Conservation (phyloP, 2,329 filamentous ascomycete species). For the Epichloe sibirici region DNA sequence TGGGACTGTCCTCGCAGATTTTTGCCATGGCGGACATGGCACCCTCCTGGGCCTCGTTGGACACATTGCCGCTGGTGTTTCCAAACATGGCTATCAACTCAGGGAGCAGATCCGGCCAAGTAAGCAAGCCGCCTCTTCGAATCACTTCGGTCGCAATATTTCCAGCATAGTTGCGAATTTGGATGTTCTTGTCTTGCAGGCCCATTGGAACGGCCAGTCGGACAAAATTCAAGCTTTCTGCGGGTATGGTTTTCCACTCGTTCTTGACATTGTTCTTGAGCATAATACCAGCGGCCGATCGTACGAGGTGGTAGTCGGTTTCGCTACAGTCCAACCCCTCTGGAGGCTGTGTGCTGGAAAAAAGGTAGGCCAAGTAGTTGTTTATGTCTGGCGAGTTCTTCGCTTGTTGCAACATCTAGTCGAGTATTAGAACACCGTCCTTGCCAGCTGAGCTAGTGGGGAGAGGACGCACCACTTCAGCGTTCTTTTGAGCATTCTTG, state of each 20-base stretch:
- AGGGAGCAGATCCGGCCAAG: constrained; percentile 82
- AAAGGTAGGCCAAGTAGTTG: constrained; percentile 90
- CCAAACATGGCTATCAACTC: constrained; percentile 68
- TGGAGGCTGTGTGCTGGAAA: constrained; percentile 57
- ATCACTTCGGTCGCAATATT: constrained; percentile 92
- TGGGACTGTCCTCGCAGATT: constrained; percentile 93
- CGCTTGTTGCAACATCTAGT: constrained; percentile 83
- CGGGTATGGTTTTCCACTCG: constrained; percentile 63
- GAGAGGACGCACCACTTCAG: constrained; percentile 57
- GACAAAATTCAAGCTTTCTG: constrained; percentile 61
- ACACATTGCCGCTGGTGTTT: constrained; percentile 56
- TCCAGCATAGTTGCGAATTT: constrained; percentile 81
- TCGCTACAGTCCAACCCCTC: constrained; percentile 45
- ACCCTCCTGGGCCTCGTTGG: constrained; percentile 71
- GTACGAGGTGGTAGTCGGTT: constrained; percentile 59
- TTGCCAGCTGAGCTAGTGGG: neutral
- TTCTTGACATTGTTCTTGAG: constrained; percentile 85
- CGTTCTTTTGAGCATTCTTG: constrained; percentile 71
- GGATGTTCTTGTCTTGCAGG: constrained; percentile 67
- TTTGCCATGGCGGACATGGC: constrained; percentile 88
- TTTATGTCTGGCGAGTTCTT: constrained; percentile 85
- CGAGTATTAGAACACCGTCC: constrained; percentile 5
- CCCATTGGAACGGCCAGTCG: constrained; percentile 66
- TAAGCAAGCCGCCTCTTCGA: constrained; percentile 68
- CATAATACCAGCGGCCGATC: constrained; percentile 83